phyloP scores from a whole-genome alignment of 345 rosid genomes.

The Pseudoturritis turrita region DNA sequence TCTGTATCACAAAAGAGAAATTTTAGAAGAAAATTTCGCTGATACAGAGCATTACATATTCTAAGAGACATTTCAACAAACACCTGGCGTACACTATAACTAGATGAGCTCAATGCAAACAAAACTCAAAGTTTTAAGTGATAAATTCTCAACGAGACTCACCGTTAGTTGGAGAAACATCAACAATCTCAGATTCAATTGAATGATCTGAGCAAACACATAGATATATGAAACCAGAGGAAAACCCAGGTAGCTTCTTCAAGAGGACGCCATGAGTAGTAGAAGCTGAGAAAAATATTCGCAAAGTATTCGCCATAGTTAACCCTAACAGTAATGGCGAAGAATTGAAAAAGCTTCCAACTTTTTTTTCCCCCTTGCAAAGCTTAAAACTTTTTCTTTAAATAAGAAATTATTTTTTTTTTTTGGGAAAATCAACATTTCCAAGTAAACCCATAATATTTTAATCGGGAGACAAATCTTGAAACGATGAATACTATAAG shows the following conservation, averaged over 20 bases:
- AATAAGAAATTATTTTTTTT: background rate
- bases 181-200: background rate
- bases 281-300: slow-evolving; percentile 15
- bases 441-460: background rate
- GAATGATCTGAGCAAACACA: slow-evolving; percentile 9
- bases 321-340: background rate
- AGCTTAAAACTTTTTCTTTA: background rate
- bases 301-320: slow-evolving; percentile 1
- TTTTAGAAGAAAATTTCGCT: background rate
- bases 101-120: background rate
- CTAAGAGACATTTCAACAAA: slow-evolving; percentile 19
- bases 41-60: background rate
- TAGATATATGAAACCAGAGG: background rate
- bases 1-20: background rate
- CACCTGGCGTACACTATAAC: background rate
- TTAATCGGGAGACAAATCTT: background rate
- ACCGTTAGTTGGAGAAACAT: slow-evolving; percentile 1
- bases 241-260: background rate
- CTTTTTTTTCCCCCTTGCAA: background rate
- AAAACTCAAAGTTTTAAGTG: background rate
- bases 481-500: no score
- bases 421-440: background rate
- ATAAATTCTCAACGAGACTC: background rate
- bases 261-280: background rate
- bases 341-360: background rate